Base-by-base conservation (phyloP, 1,284 basidiomycete species). In the Serendipita sp. region DNA sequence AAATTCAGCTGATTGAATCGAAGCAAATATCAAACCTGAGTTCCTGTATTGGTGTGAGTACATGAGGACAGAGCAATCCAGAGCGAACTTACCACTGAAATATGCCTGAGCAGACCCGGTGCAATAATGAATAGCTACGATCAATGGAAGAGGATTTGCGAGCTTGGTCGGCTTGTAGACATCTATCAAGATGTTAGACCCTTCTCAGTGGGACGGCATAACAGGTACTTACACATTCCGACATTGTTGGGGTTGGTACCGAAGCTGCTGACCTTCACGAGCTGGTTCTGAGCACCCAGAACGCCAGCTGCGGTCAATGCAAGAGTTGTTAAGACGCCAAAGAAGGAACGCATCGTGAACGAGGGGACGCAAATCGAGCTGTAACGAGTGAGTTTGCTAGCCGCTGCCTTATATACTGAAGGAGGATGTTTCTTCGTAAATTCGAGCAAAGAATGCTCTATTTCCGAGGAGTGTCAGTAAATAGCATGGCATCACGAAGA, bases 91-190 rank as follows among this genome's bases (percentile, higher is more conserved):
- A 50, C 77, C 77, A 38, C 69, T 64, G 74, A 77, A 82, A 71
- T 75, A 82, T 0, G 75, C 78, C 67, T 79, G 77, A 0, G 78
- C 81, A 0, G 77, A 77, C 22, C 78, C 81, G 3, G 71, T 69
- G 72, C 81, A 81, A 64, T 77, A 77, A 67, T 79, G 80, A 42
- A 80, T 77, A 26, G 79, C 80, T 60, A 81, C 75, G 62, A 82
- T 77, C 41, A 82, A 71, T 41, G 78, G 73, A 0, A 78, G 76
- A 2, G 73, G 73, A 61, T 72, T 61, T 1, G 71, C 72, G 22
- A 80, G 72, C 26, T 68, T 71, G 6, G 74, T 68, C 1, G 81
- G 80, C 66, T 72, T 74, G 73, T 82, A 82, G 15, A 77, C 69
- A 68, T 32, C 45, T 49, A 49, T 29, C 29, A 5, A 29, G 17